Percentiles rank a stretch among this genome's conserved stretches.
phyloP scores from a whole-genome alignment of 2,329 filamentous ascomycete species.

The Pseudocercospora vitis region DNA sequence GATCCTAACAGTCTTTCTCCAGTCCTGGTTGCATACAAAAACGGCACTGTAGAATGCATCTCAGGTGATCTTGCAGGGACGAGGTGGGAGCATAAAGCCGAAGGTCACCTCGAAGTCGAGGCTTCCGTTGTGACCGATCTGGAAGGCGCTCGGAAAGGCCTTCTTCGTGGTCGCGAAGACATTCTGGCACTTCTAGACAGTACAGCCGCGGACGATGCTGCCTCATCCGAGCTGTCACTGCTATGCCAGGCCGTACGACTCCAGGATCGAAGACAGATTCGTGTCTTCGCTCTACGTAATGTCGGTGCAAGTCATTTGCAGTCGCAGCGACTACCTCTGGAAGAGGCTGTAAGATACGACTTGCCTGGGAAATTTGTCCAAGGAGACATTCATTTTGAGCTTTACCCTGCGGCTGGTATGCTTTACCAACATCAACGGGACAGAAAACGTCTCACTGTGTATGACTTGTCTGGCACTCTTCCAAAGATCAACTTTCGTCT shows the following conservation, averaged over 20 bases:
- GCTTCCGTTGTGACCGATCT: slow-evolving; percentile 32
- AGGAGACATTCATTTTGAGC: slow-evolving; percentile 27
- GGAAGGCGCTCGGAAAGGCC: slow-evolving; percentile 44
- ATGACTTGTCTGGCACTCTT: slow-evolving; percentile 63
- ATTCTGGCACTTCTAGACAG: slow-evolving; percentile 42
- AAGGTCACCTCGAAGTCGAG: slow-evolving; percentile 26
- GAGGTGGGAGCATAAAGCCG: slow-evolving; percentile 31
- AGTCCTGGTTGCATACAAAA: slow-evolving; percentile 33
- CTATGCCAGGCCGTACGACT: slow-evolving; percentile 25
- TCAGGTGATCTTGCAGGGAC: slow-evolving; percentile 31
- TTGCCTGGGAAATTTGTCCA: slow-evolving; percentile 23
- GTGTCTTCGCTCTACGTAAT: slow-evolving; percentile 23
- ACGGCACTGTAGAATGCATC: slow-evolving; percentile 36
- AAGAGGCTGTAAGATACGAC: slow-evolving; percentile 27
- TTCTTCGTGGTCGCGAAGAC: slow-evolving; percentile 49
- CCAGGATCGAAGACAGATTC: slow-evolving; percentile 17
- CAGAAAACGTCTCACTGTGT: slow-evolving; percentile 57
- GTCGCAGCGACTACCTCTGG: slow-evolving; percentile 16
- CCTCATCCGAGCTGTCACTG: slow-evolving; percentile 14
- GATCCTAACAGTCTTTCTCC: slow-evolving; percentile 3
- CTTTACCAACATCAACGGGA: slow-evolving; percentile 64
- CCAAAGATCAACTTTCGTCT: slow-evolving; percentile 59
- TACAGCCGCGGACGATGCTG: not conserved
- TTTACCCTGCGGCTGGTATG: slow-evolving; percentile 60
- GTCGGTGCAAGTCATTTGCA: slow-evolving; percentile 18